Base-by-base conservation (phyloP, 208 protist genomes). In the Phytomonas sp. region DNA sequence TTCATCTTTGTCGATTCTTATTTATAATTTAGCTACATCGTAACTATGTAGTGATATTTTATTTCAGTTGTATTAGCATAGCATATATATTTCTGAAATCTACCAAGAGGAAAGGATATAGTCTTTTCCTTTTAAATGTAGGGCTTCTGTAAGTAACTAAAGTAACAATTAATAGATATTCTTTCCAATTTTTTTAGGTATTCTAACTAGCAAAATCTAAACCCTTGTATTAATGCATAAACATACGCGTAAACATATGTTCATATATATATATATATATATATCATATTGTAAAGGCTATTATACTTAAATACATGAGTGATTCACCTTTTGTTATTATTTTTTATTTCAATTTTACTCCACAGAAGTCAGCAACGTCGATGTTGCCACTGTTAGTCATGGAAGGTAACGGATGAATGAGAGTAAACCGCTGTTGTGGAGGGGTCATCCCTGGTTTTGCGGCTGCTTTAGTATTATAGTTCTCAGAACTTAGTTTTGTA, bases 211-310 rank as follows among this genome's bases (percentile, higher is more conserved):
- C 19, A 64, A 64, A 68, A 65, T 49, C 26, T 64, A 70, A 69
- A n/a, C 5, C 6, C 63, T 56, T 60, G 52, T 26, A 60, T 63
- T 26, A 70, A 69, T 4, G n/a, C 33, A 30, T 34, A 49, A 19
- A 63, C 37, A 62, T 19, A 70, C 34, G 4, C 12, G 52, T 37
- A 71, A 26, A 71, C 49, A 66, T 49, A 76, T 62, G 40, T 61
- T 32, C 33, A 67, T 37, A 73, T 52, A 68, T 56, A 76, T 65
- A 65, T 65, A 65, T 16, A 65, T 65, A 40, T 65, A 6, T 23
- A 65, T 45, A 26, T 26, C 61, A 26, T 45, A 52, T 65, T 19
- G 61, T 4, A 5, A 5, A 65, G 33, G 19, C 19, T 7, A 26
- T 49, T 26, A 33, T 19, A 23, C 8, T 69, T 69, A 69, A 30